Evolutionary conservation across 441 rosid species (phyloP), one percentile per base, ranked within the genome.

Genomic region (Bruguiera hainesii): DNA sequence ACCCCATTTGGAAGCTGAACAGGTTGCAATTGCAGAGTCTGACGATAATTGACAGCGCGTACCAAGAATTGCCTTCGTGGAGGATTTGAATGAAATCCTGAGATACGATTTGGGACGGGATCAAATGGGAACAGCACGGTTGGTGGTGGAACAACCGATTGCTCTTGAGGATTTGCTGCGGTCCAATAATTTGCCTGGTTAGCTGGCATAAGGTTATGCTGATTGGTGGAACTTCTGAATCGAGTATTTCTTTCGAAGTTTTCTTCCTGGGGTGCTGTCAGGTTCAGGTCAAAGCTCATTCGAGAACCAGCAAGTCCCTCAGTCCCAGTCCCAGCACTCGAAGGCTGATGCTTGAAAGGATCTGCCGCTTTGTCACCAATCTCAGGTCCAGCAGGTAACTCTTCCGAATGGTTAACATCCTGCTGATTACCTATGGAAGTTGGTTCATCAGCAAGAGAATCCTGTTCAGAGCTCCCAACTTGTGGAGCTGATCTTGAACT

Each of bases 201-300:
- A 29, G 46, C 21, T 10, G 67, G 64, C n/a, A 26, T 20, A 65
- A 39, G 6, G 64, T 39, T 63, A 29, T 57, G 42, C 26, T 37
- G 71, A 50, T 62, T 51, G 33, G 6, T 7, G 30, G 61, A 29
- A 30, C 65, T 70, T 72, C 81, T 75, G 9, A 35, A 9, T 15
- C 79, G 79, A 21, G 56, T 70, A 28, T 80, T 77, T 72, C 84
- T 75, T 30, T 25, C 68, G 39, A 60, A 59, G 61, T 37, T 21
- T 11, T 65, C 74, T 10, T 30, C 15, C 68, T 71, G 42, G 2
- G 42, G 72, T 39, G 63, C 71, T 10, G 39, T 39, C 28, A 19
- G 52, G 18, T 18, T 50, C 11, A 64, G 20, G 13, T 28, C 35
- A 23, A 56, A 9, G 31, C 28, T 15, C 48, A 42, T n/a, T 13